Percentiles rank a stretch among this genome's conserved stretches.
Conservation (phyloP, 345 rosid species). For the Eucalyptus tenuipes region DNA sequence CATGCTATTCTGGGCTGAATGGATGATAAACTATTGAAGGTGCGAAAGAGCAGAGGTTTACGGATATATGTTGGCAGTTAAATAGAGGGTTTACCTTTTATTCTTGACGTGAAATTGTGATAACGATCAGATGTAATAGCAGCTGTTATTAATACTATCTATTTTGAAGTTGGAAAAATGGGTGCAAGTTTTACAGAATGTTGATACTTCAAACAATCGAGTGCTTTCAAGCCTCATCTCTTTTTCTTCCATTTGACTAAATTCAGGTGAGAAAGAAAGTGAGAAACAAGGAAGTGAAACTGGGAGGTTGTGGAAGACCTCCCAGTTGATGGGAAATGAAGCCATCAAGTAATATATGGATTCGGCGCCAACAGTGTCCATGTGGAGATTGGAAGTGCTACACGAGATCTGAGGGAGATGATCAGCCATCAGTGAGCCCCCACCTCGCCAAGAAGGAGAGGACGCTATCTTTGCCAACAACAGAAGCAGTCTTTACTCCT, state of each 20-base stretch:
- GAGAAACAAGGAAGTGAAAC: neutral
- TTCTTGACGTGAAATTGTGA: neutral
- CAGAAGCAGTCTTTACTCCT: constrained; percentile 52
- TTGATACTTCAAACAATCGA: neutral
- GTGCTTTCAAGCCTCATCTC: neutral
- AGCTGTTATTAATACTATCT: neutral
- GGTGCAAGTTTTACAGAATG: neutral
- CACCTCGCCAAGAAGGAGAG: constrained; percentile 44
- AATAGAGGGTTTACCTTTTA: neutral
- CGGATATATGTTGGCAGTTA: neutral
- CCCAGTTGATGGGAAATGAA: constrained; percentile 26
- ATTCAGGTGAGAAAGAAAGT: neutral
- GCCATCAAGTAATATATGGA: constrained; percentile 70
- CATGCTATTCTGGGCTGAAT: neutral
- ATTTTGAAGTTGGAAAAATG: neutral
- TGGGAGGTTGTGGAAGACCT: neutral
- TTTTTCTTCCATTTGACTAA: neutral
- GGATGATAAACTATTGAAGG: neutral
- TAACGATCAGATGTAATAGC: neutral
- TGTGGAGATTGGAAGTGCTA: constrained; percentile 97
- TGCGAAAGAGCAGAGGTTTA: neutral
- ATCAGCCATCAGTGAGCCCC: constrained; percentile 30
- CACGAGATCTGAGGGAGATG: constrained; percentile 53
- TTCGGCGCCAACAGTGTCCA: constrained; percentile 81
- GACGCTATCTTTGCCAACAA: constrained; percentile 19